phyloP scores from a whole-genome alignment of 2,329 filamentous ascomycete species.

The Huntiella omanensis region DNA sequence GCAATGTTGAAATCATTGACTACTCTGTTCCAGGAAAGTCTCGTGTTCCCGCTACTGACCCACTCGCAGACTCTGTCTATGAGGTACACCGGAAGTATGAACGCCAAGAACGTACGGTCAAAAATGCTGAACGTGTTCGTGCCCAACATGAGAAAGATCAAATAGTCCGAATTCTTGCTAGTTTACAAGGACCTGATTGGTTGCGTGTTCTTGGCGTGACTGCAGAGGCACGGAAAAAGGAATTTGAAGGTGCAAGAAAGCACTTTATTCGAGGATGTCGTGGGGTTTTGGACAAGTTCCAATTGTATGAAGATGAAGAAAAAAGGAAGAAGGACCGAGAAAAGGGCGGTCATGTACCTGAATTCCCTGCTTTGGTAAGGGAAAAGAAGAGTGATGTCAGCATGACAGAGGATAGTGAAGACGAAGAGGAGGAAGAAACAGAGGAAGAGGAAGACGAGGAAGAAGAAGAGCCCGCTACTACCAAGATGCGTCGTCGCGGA shows the following conservation, averaged over 20 bases:
- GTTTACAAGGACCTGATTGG: constrained; percentile 83
- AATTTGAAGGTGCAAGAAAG: constrained; percentile 67
- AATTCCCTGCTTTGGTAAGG: constrained; percentile 5
- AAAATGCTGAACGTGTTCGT: constrained; percentile 44
- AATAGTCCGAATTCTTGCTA: constrained; percentile 51
- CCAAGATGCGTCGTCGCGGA: background rate
- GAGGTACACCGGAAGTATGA: constrained; percentile 39
- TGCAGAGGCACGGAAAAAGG: constrained; percentile 66
- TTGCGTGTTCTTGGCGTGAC: constrained; percentile 78
- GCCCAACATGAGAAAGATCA: constrained; percentile 50
- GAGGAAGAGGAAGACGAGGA: background rate
- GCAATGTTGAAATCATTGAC: constrained; percentile 36
- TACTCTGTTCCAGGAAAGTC: constrained; percentile 32
- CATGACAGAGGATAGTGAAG: background rate
- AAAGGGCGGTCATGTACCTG: constrained; percentile 22
- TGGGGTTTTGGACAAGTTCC: constrained; percentile 70
- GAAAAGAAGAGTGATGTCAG: constrained; percentile 13
- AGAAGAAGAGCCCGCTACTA: background rate
- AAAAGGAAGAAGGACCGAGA: constrained; percentile 60
- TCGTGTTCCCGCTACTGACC: constrained; percentile 26
- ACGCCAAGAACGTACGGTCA: constrained; percentile 40
- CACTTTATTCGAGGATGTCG: constrained; percentile 75
- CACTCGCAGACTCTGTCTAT: constrained; percentile 36
- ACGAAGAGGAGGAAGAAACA: background rate
- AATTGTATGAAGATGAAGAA: constrained; percentile 74